A percentile compares a stretch with the other conserved stretches of the same genome.
These are phyloP conservation scores for Laetiporus sulphureus DNA, from an alignment of 1,284 basidiomycete genomes.

Conservation along the genomic window DNA sequence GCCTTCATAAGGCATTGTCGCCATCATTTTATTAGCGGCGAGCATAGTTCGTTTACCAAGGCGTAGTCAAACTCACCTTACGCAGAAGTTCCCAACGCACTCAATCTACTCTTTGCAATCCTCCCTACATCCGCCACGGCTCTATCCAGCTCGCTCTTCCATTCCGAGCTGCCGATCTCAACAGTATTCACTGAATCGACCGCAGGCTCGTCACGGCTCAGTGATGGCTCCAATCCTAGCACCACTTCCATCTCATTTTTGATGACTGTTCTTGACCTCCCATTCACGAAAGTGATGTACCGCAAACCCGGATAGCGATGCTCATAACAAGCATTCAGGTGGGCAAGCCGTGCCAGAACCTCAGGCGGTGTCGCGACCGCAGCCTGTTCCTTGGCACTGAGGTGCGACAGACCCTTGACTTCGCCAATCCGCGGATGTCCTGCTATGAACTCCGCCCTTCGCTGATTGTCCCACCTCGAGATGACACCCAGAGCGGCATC, in stretches of 20 bases:
- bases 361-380: conserved; percentile 51
- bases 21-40: no score
- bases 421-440: conserved; percentile 90
- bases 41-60: no score
- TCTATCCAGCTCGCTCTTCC: conserved; percentile 52
- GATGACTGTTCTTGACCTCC: conserved; percentile 65
- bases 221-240: conserved; percentile 46
- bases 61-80: no score
- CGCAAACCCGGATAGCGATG: conserved; percentile 64
- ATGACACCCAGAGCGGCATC: conserved; percentile 50
- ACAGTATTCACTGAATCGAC: conserved; percentile 34
- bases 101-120: conserved; percentile 68
- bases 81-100: conserved; percentile 37
- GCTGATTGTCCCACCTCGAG: conserved; percentile 45
- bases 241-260: conserved; percentile 73
- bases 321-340: conserved; percentile 78
- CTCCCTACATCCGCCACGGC: conserved; percentile 68
- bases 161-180: conserved; percentile 31
- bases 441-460: conserved; percentile 65
- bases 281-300: conserved; percentile 91
- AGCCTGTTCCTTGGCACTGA: conserved; percentile 79
- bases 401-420: conserved; percentile 58
- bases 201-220: conserved; percentile 35
- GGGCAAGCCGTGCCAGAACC: conserved; percentile 52
- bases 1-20: no score